phyloP scores from a whole-genome alignment of 495 filamentous ascomycete genomes.

The Aspergillus wentii region DNA sequence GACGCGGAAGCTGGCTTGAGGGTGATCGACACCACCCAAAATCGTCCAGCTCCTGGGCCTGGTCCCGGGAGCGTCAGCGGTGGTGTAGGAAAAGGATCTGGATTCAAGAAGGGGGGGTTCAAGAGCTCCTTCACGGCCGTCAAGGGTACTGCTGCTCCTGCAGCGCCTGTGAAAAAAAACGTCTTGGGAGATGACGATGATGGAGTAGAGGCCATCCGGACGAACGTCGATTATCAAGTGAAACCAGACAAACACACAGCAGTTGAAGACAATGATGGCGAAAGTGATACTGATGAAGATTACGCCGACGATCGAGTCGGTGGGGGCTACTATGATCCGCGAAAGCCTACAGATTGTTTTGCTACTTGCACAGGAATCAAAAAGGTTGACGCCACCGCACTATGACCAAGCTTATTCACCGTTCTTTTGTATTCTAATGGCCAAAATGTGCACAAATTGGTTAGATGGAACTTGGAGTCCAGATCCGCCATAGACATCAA shows the following conservation, averaged over 20 bases:
- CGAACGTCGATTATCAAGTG: background rate
- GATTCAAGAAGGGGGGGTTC: conserved; percentile 61
- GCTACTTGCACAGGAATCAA: conserved; percentile 27
- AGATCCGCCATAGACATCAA: too few species aligned
- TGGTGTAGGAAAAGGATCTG: too few species aligned
- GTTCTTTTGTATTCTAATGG: too few species aligned
- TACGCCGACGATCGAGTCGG: conserved; percentile 31
- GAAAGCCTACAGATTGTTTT: conserved; percentile 47
- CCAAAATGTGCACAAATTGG: too few species aligned
- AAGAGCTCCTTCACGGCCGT: conserved; percentile 54
- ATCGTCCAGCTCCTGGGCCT: conserved; percentile 4
- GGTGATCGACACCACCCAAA: conserved; percentile 26
- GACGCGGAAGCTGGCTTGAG: conserved; percentile 49
- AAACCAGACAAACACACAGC: conserved; percentile 5
- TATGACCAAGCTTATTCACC: too few species aligned
- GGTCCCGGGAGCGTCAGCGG: conserved; percentile 12
- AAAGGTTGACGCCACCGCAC: conserved; percentile 4
- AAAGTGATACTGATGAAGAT: conserved; percentile 44
- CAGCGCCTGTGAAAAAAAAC: conserved; percentile 35
- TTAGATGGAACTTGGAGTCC: too few species aligned
- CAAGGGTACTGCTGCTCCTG: conserved; percentile 26
- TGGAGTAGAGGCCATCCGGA: conserved; percentile 18
- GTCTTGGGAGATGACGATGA: conserved; percentile 42
- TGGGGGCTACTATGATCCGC: conserved; percentile 48
- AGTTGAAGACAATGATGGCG: conserved; percentile 16